A percentile compares a stretch with the other conserved stretches of the same genome.
Conservation (phyloP, 2,329 filamentous ascomycete species). For the Colletotrichum zoysiae region DNA sequence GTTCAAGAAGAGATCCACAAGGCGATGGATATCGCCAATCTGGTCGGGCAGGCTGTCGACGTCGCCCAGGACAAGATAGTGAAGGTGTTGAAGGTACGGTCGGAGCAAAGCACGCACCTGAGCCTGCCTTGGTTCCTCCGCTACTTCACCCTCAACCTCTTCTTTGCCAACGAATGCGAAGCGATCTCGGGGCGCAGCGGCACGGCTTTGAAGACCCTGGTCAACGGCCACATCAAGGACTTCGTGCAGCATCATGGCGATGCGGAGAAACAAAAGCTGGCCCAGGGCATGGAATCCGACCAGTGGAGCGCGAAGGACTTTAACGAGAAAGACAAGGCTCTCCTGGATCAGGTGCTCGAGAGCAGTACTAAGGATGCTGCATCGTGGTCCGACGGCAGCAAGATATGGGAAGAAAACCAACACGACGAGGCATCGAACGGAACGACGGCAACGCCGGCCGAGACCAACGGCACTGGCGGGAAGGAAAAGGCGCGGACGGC, state of each 20-base stretch:
- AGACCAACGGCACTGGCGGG: slow-evolving; percentile 60
- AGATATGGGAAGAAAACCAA: slow-evolving; percentile 63
- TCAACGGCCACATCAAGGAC: slow-evolving; percentile 85
- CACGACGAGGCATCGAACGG: slow-evolving; percentile 38
- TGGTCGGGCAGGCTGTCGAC: slow-evolving; percentile 85
- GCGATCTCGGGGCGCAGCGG: slow-evolving; percentile 84
- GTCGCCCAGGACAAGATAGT: slow-evolving; percentile 82
- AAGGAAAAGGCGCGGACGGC: slow-evolving; percentile 80
- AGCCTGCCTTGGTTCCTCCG: slow-evolving; percentile 79
- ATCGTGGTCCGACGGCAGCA: slow-evolving; percentile 73
- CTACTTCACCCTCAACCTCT: slow-evolving; percentile 84
- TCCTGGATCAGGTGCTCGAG: slow-evolving; percentile 75
- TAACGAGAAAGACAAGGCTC: slow-evolving; percentile 67
- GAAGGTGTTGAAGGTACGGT: slow-evolving; percentile 81
- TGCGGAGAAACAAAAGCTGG: slow-evolving; percentile 78
- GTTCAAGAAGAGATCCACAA: slow-evolving; percentile 82
- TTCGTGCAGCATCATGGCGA: slow-evolving; percentile 81
- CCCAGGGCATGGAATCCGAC: slow-evolving; percentile 83
- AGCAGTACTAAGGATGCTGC: slow-evolving; percentile 78
- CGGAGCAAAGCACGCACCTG: slow-evolving; percentile 78
- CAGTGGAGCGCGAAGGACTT: slow-evolving; percentile 86
- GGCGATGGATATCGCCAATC: slow-evolving; percentile 80
- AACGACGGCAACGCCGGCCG: slow-evolving; percentile 49
- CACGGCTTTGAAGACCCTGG: slow-evolving; percentile 79
- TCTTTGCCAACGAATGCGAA: slow-evolving; percentile 90